Conservation (phyloP, 345 rosid genomes). For the Erodium maritimum region DNA sequence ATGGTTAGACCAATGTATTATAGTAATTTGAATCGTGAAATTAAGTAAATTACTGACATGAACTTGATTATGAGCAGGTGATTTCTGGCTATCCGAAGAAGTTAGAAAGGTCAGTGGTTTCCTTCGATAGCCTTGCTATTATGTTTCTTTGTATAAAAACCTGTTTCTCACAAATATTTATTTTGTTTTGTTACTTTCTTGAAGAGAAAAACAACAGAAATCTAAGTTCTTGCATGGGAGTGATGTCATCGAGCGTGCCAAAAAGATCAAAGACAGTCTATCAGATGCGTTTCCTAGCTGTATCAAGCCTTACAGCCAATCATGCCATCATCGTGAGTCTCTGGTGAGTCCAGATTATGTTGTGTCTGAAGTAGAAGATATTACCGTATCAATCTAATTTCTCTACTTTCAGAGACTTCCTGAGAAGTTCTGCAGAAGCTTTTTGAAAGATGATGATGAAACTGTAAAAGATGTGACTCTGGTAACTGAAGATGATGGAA, state of each 20-base stretch:
- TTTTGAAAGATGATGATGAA: conserved; percentile 26
- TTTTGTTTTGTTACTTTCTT: conserved; percentile 3
- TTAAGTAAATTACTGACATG: too few relatives aligned
- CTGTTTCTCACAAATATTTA: neutral
- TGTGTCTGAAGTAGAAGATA: conserved; percentile 8
- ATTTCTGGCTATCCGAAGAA: too few relatives aligned
- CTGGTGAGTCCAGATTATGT: conserved; percentile 27
- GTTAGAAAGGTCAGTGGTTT: too few relatives aligned
- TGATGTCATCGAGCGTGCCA: conserved; percentile 27
- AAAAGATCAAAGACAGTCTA: conserved; percentile 24
- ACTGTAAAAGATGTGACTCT: conserved; percentile 11
- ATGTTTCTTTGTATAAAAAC: too few relatives aligned
- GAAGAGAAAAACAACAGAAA: conserved; percentile 23
- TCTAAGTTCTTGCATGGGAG: conserved; percentile 10
- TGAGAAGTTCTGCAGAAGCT: conserved; percentile 32
- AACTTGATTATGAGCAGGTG: too few relatives aligned
- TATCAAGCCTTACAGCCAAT: conserved; percentile 27
- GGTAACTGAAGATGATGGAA: conserved; percentile 25
- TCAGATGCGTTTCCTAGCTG: conserved; percentile 27
- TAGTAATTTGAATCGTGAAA: too few relatives aligned
- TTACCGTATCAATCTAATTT: conserved; percentile 5
- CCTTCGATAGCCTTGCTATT: too few relatives aligned
- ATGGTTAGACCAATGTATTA: too few relatives aligned
- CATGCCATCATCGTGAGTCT: conserved; percentile 32
- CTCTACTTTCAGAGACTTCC: conserved; percentile 31